Evolutionary conservation across 164 flowering plant species (phyloP), one percentile per base, ranked within the genome.

Genomic region (Amborella trichopoda): DNA sequence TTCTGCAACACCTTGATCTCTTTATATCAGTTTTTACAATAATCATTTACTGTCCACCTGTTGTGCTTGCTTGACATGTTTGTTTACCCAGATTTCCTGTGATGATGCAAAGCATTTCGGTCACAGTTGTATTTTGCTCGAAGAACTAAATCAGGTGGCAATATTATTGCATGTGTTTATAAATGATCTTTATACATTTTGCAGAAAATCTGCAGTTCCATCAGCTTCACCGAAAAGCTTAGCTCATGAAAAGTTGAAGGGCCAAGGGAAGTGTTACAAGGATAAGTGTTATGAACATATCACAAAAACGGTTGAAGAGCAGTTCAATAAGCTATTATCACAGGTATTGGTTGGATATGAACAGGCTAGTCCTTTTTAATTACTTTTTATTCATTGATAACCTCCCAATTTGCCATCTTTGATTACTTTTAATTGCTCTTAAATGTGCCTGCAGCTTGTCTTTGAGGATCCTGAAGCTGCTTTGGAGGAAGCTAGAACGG

Each of bases 251-350:
- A 87, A 84, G 64, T 44, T 70, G 57, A 93, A 80, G 73, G 68
- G 59, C 56, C 95, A 79, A 58, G 96, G 99, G 9, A 93, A 93
- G 71, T 83, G 85, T 52, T 93, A 84, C 49, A 93, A 88, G 63
- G 99, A 93, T 54, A 93, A 93, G 66, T 93, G 96, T 67, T 93
- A 88, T 70, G 96, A 83, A 60, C 83, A 85, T 57, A 85, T 93
- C 55, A 64, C 81, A 49, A 78, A 74, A 60, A 62, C 99, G 23
- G 99, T 93, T 64, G 99, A 93, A 63, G 69, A 30, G 19, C 71
- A 95, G 38, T 93, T 93, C 50, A 68, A 75, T 68, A 74, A 63
- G 53, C 77, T 91, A 48, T 68, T 91, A 28, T 68, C 77, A 11
- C 96, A 78, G 88, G 95, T 81, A 60, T 16, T 6, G 9, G 34